Percentiles rank a stretch among this genome's conserved stretches.
phyloP scores from a whole-genome alignment of 805 yeast species.

The Lipomyces japonicus region DNA sequence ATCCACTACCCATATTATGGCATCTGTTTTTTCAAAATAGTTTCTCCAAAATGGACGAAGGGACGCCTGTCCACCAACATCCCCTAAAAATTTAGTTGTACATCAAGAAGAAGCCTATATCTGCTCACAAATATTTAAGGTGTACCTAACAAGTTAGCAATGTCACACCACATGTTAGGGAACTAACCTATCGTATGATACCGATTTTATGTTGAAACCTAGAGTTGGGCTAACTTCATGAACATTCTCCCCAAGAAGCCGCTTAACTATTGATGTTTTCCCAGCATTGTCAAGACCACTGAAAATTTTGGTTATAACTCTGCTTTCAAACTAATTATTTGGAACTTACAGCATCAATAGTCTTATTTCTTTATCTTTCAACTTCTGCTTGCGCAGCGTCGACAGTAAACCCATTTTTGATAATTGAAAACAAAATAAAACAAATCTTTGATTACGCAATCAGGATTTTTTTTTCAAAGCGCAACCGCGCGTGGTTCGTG shows the following conservation, averaged over 20 bases:
- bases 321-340: neutral
- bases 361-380: slow-evolving; percentile 72
- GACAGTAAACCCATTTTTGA: slow-evolving; percentile 28
- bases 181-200: slow-evolving; percentile 44
- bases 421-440: too few species aligned
- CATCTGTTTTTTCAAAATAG: slow-evolving; percentile 79
- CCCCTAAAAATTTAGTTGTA: slow-evolving; percentile 49
- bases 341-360: slow-evolving; percentile 53
- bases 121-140: slow-evolving; percentile 37
- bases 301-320: neutral
- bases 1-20: slow-evolving; percentile 84
- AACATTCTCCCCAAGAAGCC: slow-evolving; percentile 50
- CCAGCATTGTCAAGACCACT: slow-evolving; percentile 88
- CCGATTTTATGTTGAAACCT: slow-evolving; percentile 77
- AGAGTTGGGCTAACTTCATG: slow-evolving; percentile 74
- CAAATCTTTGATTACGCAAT: too few species aligned
- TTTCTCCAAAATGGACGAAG: slow-evolving; percentile 89
- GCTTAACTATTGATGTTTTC: slow-evolving; percentile 75
- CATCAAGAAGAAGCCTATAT: neutral
- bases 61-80: slow-evolving; percentile 85
- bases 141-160: neutral
- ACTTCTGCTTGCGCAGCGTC: slow-evolving; percentile 75
- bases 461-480: too few species aligned
- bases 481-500: too few species aligned
- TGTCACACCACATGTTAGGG: neutral